Evolutionary conservation across 2,329 filamentous ascomycete species (phyloP).

Genomic region (Mycosphaerella sp.): DNA sequence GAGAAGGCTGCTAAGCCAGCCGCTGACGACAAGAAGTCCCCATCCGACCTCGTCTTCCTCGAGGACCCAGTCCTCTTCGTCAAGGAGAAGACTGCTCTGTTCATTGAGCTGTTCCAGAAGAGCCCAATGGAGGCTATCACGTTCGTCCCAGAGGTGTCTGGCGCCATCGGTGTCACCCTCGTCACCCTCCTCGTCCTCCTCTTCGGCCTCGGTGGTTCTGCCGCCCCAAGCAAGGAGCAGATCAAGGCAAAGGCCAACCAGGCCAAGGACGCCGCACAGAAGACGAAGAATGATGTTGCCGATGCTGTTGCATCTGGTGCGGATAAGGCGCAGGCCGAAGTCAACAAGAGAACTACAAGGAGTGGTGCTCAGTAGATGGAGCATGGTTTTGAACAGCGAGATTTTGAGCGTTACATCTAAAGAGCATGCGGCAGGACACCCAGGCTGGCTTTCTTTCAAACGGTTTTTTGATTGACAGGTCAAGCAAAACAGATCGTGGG

Average conservation of each 20-base stretch:
- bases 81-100: constrained; percentile 89
- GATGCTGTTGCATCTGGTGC: constrained; percentile 55
- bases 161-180: constrained; percentile 64
- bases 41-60: constrained; percentile 74
- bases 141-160: constrained; percentile 87
- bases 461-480: background rate
- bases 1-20: constrained; percentile 76
- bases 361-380: constrained; percentile 18
- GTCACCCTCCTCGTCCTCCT: constrained; percentile 65
- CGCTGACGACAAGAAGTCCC: constrained; percentile 55
- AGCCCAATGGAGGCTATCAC: constrained; percentile 79
- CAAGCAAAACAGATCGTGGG: background rate
- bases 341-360: constrained; percentile 46
- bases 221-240: constrained; percentile 57
- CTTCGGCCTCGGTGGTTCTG: constrained; percentile 55
- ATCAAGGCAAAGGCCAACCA: constrained; percentile 67
- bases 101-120: constrained; percentile 74
- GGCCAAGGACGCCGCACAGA: constrained; percentile 63
- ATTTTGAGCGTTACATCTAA: background rate
- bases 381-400: background rate
- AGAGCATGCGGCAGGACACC: background rate
- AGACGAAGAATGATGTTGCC: constrained; percentile 63
- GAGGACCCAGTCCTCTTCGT: constrained; percentile 84
- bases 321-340: constrained; percentile 67
- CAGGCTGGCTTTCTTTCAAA: background rate